These are phyloP conservation scores for Fusarium napiforme DNA, from an alignment of 2,329 filamentous ascomycete genomes.

Conservation along the genomic window DNA sequence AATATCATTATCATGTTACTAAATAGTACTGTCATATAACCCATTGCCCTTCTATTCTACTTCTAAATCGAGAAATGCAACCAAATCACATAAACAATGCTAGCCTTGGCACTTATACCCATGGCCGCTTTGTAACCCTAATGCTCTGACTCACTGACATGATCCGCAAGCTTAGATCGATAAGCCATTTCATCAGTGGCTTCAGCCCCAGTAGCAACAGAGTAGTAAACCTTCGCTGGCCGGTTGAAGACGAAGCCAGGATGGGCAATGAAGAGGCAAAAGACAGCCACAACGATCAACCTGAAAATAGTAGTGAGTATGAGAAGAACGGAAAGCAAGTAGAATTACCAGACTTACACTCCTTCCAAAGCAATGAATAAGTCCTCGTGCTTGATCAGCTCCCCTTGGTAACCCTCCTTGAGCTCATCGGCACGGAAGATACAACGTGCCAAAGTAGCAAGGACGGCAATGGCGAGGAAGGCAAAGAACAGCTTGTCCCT, in stretches of 20 bases:
- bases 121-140: background rate
- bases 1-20: background rate
- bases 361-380: slow-evolving; percentile 59
- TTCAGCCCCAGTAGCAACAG: background rate
- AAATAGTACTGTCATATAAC: background rate
- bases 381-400: slow-evolving; percentile 57
- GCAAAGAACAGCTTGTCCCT: slow-evolving; percentile 43
- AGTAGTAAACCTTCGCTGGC: background rate
- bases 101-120: background rate
- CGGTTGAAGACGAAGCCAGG: slow-evolving; percentile 12
- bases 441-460: slow-evolving; percentile 66
- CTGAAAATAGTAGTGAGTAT: background rate
- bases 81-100: background rate
- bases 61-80: accelerated
- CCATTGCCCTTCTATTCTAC: accelerated
- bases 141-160: background rate
- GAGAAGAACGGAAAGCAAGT: accelerated
- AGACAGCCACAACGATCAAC: slow-evolving; percentile 23
- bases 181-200: background rate
- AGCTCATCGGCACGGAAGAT: slow-evolving; percentile 68
- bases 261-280: slow-evolving; percentile 19
- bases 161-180: background rate
- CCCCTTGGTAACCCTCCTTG: slow-evolving; percentile 63
- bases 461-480: slow-evolving; percentile 59
- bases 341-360: slow-evolving; percentile 25